Evolutionary conservation across 345 rosid species (phyloP), one percentile per base, ranked within the genome.

Genomic region (Citropsis articulata): DNA sequence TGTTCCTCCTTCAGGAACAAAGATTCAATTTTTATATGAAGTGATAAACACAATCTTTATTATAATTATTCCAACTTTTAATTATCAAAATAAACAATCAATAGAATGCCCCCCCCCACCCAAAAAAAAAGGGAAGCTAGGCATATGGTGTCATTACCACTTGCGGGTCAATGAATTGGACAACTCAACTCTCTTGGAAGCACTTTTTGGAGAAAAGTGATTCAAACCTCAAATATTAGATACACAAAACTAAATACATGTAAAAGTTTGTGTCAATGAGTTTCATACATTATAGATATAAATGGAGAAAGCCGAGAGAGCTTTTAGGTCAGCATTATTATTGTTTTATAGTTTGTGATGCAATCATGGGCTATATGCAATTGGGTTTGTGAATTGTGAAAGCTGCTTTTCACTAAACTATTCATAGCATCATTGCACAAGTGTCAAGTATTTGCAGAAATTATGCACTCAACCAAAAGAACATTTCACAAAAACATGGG

Each of bases 81-180:
- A 12, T 40, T 24, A 42, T 24, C 25, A 18, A 40, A 36, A 30
- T 40, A 62, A 9, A 38, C 38, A 62, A 30, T 31, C 38, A 62
- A 30, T 31, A 56, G 59, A 55, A 79, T 71, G 83, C 6, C 1
- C 36, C 6, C 36, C 36, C 35, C 35, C 35, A 1, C 33, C 0
- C 4, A 38, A 67, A 50, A 21, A 30, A 83, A 19, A 65, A 42
- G 24, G 45, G 66, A 57, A 35, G 72, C 24, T 75, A 72, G 72
- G 72, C 73, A 82, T 76, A 63, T 81, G 87, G 56, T 78, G 86
- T 70, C 74, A 85, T 78, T 22, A 86, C 62, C 84, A 83, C 75
- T 74, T 6, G 9, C 56, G 73, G 61, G 59, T 69, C 76, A 76
- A 72, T 80, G 83, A 81, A 35, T 76, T 69, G 68, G 84, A 83